These are phyloP conservation scores for Thymus quinquecostatus DNA, from an alignment of 257 asterid genomes.

Conservation along the genomic window DNA sequence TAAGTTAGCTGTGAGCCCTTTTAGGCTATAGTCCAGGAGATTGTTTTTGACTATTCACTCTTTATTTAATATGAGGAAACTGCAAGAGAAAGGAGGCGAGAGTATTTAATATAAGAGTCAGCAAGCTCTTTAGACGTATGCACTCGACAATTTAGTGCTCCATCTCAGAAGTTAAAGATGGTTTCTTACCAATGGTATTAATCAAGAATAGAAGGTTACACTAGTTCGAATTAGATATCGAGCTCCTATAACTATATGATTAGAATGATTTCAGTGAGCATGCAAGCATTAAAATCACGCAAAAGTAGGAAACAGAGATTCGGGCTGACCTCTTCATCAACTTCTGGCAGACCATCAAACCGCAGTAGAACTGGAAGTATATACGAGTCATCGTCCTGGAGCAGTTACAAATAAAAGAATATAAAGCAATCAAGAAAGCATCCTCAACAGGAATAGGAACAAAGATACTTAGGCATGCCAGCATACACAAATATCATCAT, in stretches of 20 bases:
- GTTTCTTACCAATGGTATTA: neutral
- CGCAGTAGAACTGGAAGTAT: conserved; percentile 87
- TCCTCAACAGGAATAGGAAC: too few species aligned
- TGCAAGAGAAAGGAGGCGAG: neutral
- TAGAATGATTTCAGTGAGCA: neutral
- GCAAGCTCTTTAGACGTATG: conserved; percentile 8
- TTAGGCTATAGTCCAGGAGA: neutral
- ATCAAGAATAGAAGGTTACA: conserved; percentile 19
- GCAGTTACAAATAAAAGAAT: conserved; percentile 31
- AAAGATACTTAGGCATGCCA: too few species aligned
- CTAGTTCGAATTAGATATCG: conserved; percentile 17
- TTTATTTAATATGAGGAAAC: neutral
- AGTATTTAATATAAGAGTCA: conserved; percentile 1
- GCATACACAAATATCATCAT: too few species aligned
- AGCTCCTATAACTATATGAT: conserved; percentile 13
- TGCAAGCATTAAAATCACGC: neutral
- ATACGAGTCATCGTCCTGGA: conserved; percentile 90
- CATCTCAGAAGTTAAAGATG: conserved; percentile 20
- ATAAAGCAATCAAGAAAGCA: too few species aligned
- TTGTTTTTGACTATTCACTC: conserved; percentile 22
- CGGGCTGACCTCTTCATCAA: conserved; percentile 82
- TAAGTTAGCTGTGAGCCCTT: neutral
- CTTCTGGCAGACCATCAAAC: conserved; percentile 94
- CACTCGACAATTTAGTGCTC: conserved; percentile 9
- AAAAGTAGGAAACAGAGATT: conserved; percentile 15